Conservation (phyloP, 495 filamentous ascomycete species). For the Hypoxylon fragiforme region DNA sequence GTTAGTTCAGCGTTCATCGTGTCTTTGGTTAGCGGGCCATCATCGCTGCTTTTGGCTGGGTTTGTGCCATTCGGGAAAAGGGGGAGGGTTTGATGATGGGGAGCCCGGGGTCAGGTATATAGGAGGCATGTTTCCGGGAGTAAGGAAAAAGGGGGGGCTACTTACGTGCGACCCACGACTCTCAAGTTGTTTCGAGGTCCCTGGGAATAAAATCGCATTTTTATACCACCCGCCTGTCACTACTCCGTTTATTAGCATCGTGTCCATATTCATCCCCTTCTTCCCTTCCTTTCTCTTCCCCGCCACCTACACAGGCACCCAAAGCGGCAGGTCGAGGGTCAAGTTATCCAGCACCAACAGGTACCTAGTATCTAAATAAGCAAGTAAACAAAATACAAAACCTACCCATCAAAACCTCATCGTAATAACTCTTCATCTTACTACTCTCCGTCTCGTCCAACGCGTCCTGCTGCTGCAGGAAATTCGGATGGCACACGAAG, state of each 20-base stretch:
- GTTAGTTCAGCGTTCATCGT: background rate
- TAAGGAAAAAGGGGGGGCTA: too few species aligned
- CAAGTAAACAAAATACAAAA: background rate
- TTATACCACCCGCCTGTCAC: background rate
- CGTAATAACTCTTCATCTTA: background rate
- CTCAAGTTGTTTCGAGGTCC: background rate
- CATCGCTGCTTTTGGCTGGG: too few species aligned
- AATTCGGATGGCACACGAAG: background rate
- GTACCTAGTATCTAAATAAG: too few species aligned
- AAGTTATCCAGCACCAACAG: too few species aligned
- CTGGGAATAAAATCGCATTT: background rate
- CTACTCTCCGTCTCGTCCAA: background rate
- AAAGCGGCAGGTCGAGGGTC: too few species aligned
- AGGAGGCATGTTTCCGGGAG: too few species aligned
- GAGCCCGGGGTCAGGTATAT: background rate
- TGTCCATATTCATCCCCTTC: background rate
- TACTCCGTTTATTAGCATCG: background rate
- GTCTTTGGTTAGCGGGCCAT: too few species aligned
- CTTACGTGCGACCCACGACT: too few species aligned
- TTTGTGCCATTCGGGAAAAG: too few species aligned
- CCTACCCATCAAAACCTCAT: background rate
- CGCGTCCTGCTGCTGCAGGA: background rate
- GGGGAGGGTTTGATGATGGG: background rate
- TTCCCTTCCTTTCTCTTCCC: too few species aligned
- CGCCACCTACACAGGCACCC: too few species aligned